Evolutionary conservation across 2,329 filamentous ascomycete species (phyloP), one percentile per base, ranked within the genome.

Genomic region (Stylonectria norvegica): DNA sequence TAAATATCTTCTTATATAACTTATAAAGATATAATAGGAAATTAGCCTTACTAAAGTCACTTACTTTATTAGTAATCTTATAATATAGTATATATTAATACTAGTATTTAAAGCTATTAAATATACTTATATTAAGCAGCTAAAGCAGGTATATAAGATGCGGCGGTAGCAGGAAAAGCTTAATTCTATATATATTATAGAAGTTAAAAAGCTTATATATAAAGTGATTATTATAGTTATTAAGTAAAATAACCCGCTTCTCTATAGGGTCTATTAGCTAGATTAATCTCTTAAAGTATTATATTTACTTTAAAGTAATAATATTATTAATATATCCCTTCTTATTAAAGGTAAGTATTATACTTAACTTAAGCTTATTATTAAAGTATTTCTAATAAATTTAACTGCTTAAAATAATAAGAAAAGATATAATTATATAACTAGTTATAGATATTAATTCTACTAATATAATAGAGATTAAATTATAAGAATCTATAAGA

Each of bases 81-180:
- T 20, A 25, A 34, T 40, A 40, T 17, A 40, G 12, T 12, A 40
- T 34, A 17, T 25, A 11, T 27, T 40, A 34, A 27, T 40, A 15
- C 14, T 34, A 40, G 34, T 40, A 19, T 16, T 40, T 34, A 40
- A 17, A 40, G 5, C 17, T 33, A 8, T 40, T 33, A 28, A 40
- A 40, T 17, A 39, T 15, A 22, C 19, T 28, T 16, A 39, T 39
- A 39, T 39, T 34, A 18, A 34, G 12, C 3, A 14, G 36, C 17
- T 38, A 22, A 32, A 38, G 14, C 14, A 20, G 25, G 18, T 25
- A 34, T 34, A 34, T 38, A 32, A 38, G 16, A 25, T 38, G 23
- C 12, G 23, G 20, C 11, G 14, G 16, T 12, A 39, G 23, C 11
- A 25, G 22, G 22, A 25, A 12, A 25, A 25, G 22, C 22, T 25